These are phyloP conservation scores for Neurospora sublineolata DNA, from an alignment of 495 filamentous ascomycete genomes.

Conservation along the genomic window DNA sequence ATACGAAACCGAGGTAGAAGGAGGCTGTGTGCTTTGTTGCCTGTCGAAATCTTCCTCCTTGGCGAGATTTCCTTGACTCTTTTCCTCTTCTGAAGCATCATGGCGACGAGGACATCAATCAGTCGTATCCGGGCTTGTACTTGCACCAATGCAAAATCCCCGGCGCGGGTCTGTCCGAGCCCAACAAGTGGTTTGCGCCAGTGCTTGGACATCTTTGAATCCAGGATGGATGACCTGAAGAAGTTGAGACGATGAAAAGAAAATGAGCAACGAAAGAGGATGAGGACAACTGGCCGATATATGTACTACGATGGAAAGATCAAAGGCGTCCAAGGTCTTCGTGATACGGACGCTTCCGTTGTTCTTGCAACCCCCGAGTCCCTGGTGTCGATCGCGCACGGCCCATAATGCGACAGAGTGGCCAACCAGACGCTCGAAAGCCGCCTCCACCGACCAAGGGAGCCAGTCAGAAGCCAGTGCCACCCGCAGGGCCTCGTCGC, in stretches of 20 bases:
- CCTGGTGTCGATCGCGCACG: conserved; percentile 16
- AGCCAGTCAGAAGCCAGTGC: conserved; percentile 23
- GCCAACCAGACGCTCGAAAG: conserved; percentile 17
- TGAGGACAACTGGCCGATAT: background rate
- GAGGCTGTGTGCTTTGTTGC: background rate
- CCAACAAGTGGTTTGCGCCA: background rate
- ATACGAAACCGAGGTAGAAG: background rate
- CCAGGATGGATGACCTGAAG: background rate
- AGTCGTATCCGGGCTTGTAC: background rate
- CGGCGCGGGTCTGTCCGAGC: background rate
- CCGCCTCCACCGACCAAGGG: conserved; percentile 13
- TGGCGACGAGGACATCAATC: background rate
- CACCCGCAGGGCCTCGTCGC: conserved; percentile 6
- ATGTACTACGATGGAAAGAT: background rate
- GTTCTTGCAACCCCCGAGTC: background rate
- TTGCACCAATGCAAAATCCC: background rate
- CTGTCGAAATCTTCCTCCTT: background rate
- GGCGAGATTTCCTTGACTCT: background rate
- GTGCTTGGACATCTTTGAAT: background rate
- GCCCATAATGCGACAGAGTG: conserved; percentile 7
- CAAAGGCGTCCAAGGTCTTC: background rate
- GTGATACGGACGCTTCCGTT: background rate
- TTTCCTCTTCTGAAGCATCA: background rate
- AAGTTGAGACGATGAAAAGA: background rate
- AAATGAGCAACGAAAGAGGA: background rate